These are phyloP conservation scores for Komagataella mondaviorum DNA, from an alignment of 805 yeast genomes.

Conservation along the genomic window DNA sequence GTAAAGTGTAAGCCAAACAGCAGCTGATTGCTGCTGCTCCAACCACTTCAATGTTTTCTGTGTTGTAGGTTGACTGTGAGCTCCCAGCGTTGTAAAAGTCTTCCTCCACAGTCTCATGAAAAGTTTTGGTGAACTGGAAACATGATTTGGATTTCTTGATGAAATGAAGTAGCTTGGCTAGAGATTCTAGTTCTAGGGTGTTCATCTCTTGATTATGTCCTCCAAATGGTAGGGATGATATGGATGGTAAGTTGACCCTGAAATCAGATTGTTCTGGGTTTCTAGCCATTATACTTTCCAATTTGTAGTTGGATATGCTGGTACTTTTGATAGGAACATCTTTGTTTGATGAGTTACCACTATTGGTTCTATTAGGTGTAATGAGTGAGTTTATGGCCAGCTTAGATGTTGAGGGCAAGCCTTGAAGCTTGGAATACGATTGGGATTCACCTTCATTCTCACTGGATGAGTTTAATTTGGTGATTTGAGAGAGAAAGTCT, in stretches of 20 bases:
- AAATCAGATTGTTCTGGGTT: neutral
- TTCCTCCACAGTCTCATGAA: conserved; percentile 7
- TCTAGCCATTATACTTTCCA: neutral
- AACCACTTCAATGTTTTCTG: conserved; percentile 35
- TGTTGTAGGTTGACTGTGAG: conserved; percentile 9
- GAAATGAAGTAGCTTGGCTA: conserved; percentile 25
- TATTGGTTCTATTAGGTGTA: conserved; percentile 17
- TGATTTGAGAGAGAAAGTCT: conserved; percentile 12
- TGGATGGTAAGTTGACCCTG: neutral
- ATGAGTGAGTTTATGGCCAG: conserved; percentile 34
- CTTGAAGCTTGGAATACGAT: conserved; percentile 6
- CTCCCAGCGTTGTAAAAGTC: neutral
- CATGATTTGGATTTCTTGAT: conserved; percentile 57
- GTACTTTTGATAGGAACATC: neutral
- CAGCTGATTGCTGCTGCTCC: conserved; percentile 46
- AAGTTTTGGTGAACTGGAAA: conserved; percentile 23
- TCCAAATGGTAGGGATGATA: neutral
- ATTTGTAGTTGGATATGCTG: neutral
- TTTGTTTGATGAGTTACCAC: neutral
- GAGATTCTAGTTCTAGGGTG: conserved; percentile 1
- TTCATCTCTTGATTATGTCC: neutral
- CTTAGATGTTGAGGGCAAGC: conserved; percentile 19
- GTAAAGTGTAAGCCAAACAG: conserved; percentile 48
- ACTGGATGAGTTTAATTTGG: conserved; percentile 8
- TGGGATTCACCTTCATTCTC: conserved; percentile 16